Evolutionary conservation across 148 eudicot genomes (phyloP).

Genomic region (Diospyros kaki): DNA sequence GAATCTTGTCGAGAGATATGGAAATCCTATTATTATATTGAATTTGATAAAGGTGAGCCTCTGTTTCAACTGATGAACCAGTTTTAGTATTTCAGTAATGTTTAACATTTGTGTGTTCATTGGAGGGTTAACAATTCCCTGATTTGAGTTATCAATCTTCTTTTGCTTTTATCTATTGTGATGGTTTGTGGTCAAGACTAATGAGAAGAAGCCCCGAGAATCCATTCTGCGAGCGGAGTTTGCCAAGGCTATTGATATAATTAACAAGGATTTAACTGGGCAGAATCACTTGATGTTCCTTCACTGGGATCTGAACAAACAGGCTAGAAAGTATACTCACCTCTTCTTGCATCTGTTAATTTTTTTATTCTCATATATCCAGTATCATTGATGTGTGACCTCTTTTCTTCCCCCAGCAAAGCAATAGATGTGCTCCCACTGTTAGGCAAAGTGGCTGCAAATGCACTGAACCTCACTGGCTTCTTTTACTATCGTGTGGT

Average conservation of each 20-base stretch:
- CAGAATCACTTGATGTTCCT: constrained; percentile 54
- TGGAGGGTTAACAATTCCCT: neutral
- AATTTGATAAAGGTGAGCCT: constrained; percentile 74
- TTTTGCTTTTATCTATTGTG: neutral
- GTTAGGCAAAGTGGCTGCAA: constrained; percentile 60
- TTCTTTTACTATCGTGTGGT: constrained; percentile 56
- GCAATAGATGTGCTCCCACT: constrained; percentile 55
- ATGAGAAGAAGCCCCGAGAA: constrained; percentile 74
- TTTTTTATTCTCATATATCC: neutral
- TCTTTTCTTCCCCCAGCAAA: constrained; percentile 46
- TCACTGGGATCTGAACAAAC: constrained; percentile 73
- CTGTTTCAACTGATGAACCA: constrained; percentile 4
- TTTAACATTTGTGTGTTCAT: neutral
- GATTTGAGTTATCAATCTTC: neutral
- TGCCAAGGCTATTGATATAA: constrained; percentile 51
- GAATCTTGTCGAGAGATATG: constrained; percentile 70
- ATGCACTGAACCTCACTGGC: constrained; percentile 69
- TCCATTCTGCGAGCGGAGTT: constrained; percentile 63
- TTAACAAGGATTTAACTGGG: constrained; percentile 50
- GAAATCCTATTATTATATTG: constrained; percentile 68
- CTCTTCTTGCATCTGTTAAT: neutral
- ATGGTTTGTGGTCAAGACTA: constrained; percentile 40
- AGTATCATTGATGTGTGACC: constrained; percentile 1
- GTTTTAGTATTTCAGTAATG: neutral
- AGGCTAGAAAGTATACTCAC: constrained; percentile 47